These are phyloP conservation scores for Cryphonectria nitschkei DNA, from an alignment of 2,329 filamentous ascomycete species.

Conservation along the genomic window DNA sequence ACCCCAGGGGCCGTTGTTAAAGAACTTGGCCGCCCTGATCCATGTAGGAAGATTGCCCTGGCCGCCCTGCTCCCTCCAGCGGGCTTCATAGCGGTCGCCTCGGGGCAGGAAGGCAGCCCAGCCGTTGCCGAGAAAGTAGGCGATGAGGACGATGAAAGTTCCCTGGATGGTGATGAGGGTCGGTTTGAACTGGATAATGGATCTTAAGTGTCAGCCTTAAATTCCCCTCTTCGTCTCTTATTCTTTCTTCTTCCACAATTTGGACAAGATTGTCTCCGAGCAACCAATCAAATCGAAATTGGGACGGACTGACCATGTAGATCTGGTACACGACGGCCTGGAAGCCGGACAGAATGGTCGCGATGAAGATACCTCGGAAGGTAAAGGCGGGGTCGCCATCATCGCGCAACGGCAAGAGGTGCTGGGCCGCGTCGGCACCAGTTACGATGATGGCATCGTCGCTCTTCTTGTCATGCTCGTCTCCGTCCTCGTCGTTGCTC, in stretches of 20 bases:
- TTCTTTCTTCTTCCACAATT: no score
- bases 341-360: conserved; percentile 53
- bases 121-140: conserved; percentile 57
- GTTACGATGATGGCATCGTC: conserved; percentile 54
- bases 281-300: no score
- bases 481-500: conserved; percentile 29
- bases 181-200: conserved; percentile 52
- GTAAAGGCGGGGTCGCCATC: conserved; percentile 56
- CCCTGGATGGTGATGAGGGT: conserved; percentile 52
- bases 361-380: conserved; percentile 56
- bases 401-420: conserved; percentile 54
- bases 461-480: conserved; percentile 38
- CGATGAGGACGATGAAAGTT: conserved; percentile 61
- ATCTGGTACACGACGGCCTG: conserved; percentile 61
- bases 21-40: conserved; percentile 46
- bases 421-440: conserved; percentile 52
- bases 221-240: no score
- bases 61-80: conserved; percentile 49
- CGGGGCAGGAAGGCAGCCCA: conserved; percentile 54
- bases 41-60: conserved; percentile 46
- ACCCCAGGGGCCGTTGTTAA: conserved; percentile 56
- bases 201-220: no score
- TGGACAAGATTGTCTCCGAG: no score
- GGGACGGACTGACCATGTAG: conserved; percentile 46
- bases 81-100: conserved; percentile 52